These are phyloP conservation scores for Mortierella sp. DNA, from an alignment of 371 early-diverging fungal genomes.

Conservation along the genomic window DNA sequence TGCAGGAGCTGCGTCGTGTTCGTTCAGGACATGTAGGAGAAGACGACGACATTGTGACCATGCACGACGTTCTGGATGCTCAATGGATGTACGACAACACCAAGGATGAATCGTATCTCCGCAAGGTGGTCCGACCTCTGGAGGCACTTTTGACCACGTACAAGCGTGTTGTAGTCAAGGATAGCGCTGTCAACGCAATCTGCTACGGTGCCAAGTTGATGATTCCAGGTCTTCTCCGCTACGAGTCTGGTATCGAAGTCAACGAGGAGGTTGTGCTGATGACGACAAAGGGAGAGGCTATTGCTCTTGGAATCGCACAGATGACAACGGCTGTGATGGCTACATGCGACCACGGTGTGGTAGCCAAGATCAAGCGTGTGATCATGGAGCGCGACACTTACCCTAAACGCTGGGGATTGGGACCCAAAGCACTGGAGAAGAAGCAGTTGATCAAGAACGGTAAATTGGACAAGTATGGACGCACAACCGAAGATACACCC, in stretches of 20 bases:
- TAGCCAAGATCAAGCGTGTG: conserved; percentile 99
- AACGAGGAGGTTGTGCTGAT: conserved; percentile 97
- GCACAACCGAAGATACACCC: conserved; percentile 84
- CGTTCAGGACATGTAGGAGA: conserved; percentile 96
- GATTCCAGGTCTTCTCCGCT: conserved; percentile 98
- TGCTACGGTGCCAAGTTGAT: conserved; percentile 99
- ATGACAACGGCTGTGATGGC: conserved; percentile 98
- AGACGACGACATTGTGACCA: conserved; percentile 95
- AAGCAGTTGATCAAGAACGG: conserved; percentile 97
- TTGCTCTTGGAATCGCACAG: conserved; percentile 96
- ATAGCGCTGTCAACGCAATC: conserved; percentile 98
- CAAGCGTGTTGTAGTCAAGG: conserved; percentile 99
- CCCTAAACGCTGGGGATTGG: conserved; percentile 98
- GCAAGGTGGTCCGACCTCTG: conserved; percentile 96
- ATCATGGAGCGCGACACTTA: conserved; percentile 99
- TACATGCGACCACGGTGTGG: conserved; percentile 92
- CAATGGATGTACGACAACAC: conserved; percentile 98
- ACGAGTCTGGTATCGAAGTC: conserved; percentile 96
- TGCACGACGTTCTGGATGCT: conserved; percentile 99
- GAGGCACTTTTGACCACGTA: conserved; percentile 96
- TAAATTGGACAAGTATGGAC: conserved; percentile 96
- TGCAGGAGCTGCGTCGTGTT: conserved; percentile 99
- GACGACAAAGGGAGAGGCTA: conserved; percentile 99
- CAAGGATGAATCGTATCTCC: conserved; percentile 94
- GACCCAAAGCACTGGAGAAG: conserved; percentile 95